phyloP scores from a whole-genome alignment of 2,329 filamentous ascomycete species.

The Sclerotinia subarctica region DNA sequence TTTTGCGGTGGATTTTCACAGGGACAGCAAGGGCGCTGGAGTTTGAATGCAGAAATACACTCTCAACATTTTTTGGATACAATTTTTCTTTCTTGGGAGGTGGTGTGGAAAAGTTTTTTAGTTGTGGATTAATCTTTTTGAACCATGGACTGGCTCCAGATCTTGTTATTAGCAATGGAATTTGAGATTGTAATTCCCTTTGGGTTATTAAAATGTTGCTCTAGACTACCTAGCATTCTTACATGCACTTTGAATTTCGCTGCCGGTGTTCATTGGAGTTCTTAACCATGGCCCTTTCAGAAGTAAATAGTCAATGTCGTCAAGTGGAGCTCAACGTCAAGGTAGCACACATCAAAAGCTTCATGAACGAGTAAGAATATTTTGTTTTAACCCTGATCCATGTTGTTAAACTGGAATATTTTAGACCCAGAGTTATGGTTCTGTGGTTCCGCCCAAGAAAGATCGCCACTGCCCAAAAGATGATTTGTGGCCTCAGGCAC shows the following conservation, averaged over 20 bases:
- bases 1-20: constrained; percentile 33
- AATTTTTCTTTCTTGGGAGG: constrained; percentile 16
- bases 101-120: constrained; percentile 22
- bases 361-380: not conserved
- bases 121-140: constrained; percentile 15
- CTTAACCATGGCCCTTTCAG: not conserved
- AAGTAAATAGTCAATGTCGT: not conserved
- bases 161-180: constrained; percentile 11
- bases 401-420: constrained; percentile 2
- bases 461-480: constrained; percentile 1
- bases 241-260: not conserved
- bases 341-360: constrained; percentile 1
- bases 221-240: not conserved
- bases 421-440: constrained; percentile 2
- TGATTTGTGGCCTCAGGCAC: constrained; percentile 1
- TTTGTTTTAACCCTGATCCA: not conserved
- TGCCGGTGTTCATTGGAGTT: not conserved
- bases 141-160: constrained; percentile 10
- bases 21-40: constrained; percentile 34
- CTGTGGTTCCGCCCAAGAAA: constrained; percentile 12
- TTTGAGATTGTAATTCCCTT: not conserved
- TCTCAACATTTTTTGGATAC: not conserved
- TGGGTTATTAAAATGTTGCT: not conserved
- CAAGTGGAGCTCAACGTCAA: not conserved
- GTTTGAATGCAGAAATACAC: constrained; percentile 21